Conservation (phyloP, 305 asterid species). For the Coffea humblotiana region DNA sequence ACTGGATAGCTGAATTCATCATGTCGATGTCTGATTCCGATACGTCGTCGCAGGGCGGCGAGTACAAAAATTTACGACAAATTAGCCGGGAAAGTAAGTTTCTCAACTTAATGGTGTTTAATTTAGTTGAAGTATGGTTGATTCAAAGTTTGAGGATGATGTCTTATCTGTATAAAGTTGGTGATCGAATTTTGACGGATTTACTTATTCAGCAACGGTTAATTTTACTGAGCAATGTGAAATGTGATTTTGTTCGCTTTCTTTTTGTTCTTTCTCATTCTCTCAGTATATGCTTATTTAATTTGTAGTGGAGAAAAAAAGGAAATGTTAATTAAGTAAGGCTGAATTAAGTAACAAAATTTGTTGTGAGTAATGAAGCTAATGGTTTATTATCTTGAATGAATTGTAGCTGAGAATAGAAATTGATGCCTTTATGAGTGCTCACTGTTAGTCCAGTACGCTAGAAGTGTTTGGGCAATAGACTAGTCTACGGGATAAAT, state of each 20-base stretch:
- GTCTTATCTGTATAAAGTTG: background rate
- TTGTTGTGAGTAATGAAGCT: background rate
- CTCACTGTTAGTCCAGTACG: background rate
- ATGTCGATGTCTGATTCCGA: conserved; percentile 97
- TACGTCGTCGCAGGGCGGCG: conserved; percentile 89
- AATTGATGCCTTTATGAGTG: background rate
- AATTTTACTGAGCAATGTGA: conserved; percentile 5
- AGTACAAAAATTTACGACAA: conserved; percentile 82
- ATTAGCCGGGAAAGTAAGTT: conserved; percentile 88
- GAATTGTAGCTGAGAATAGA: background rate
- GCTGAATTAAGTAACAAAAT: background rate
- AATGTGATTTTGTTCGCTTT: background rate
- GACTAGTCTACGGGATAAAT: background rate
- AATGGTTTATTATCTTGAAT: background rate
- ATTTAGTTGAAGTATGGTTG: background rate
- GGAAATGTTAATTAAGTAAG: background rate
- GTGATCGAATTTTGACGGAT: background rate
- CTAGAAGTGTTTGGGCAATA: background rate
- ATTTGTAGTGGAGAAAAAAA: background rate
- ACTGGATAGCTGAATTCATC: background rate
- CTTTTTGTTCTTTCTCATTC: background rate
- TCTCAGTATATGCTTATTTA: background rate
- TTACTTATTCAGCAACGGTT: conserved; percentile 11
- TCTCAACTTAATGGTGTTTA: background rate
- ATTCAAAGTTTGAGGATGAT: background rate